Evolutionary conservation across 2,329 filamentous ascomycete genomes (phyloP), one percentile per base, ranked within the genome.

Genomic region (Penicillium vulpinum): DNA sequence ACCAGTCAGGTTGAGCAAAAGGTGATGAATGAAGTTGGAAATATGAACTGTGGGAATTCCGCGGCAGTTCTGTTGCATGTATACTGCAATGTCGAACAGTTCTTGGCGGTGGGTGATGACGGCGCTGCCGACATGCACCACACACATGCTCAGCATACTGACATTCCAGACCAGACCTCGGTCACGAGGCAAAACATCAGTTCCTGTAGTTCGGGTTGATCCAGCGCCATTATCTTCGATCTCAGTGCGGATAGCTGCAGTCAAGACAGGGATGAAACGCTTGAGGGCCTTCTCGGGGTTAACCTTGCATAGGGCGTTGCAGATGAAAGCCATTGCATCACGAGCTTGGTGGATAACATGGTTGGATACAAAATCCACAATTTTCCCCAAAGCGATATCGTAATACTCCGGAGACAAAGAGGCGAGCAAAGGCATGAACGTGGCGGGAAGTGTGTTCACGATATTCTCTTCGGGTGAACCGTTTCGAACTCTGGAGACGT

Each of bases 271-370:
- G 31, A 99, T 83, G 54, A 99, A 89, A 15, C 91, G 86, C 71
- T 92, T 94, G 49, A 99, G 81, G 0, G 94, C 92, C 78, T 97
- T 97, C 71, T 93, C 88, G 0, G 95, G 92, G 66, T 95, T 91
- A 64, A 96, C 91, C 76, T 97, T 97, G 81, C 94, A 96, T 24
- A 99, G 82, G 0, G 91, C 90, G 74, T 97, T 97, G 76, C 93
- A 90, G 52, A 97, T 97, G 83, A 96, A 99, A 1, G 95, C 94
- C 89, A 99, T 97, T 8, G 94, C 93, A 80, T 99, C 94, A 63
- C 93, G 83, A 51, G 94, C 93, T 75, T 97, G 94, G 67, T 99
- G 92, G 18, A 99, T 93, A 47, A 99, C 94, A 77, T 97, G 94
- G 61, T 90, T 90, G 1, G 90, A 88, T 26, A 97, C 89, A 72